phyloP scores from a whole-genome alignment of 2,329 filamentous ascomycete genomes.

The Trichoderma cornu-damae region DNA sequence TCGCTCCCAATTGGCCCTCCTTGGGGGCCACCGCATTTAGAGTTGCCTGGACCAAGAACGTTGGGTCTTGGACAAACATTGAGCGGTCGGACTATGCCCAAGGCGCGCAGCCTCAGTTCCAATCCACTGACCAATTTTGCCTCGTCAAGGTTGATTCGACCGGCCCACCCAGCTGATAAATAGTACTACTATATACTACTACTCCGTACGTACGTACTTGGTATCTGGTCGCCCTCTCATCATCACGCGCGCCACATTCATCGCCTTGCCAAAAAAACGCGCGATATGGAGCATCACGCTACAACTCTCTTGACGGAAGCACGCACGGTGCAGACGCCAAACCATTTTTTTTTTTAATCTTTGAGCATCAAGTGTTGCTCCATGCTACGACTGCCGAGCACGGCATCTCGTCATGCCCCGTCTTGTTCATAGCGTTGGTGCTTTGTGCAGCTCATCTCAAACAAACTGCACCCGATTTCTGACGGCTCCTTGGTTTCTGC shows the following conservation, averaged over 20 bases:
- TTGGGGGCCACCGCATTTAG: background rate
- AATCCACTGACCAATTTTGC: background rate
- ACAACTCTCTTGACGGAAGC: no score
- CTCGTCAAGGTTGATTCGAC: background rate
- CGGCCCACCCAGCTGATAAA: background rate
- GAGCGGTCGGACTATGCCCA: background rate
- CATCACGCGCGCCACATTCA: no score
- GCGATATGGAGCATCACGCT: no score
- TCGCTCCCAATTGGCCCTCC: background rate
- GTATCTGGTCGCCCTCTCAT: no score
- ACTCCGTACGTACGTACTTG: background rate
- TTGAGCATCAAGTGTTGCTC: no score
- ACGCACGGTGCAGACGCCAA: no score
- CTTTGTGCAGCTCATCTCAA: background rate
- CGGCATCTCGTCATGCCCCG: no score
- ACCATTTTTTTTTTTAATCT: no score
- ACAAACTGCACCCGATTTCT: background rate
- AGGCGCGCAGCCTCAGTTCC: no score
- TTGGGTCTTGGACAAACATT: slow-evolving; percentile 1
- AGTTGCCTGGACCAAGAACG: background rate
- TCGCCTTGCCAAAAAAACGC: no score
- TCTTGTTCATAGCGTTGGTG: background rate
- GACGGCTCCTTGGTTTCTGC: background rate
- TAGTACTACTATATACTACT: no score
- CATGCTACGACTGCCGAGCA: background rate